Conservation (phyloP, 768 basidiomycete species). For the Lactarius evosmus region DNA sequence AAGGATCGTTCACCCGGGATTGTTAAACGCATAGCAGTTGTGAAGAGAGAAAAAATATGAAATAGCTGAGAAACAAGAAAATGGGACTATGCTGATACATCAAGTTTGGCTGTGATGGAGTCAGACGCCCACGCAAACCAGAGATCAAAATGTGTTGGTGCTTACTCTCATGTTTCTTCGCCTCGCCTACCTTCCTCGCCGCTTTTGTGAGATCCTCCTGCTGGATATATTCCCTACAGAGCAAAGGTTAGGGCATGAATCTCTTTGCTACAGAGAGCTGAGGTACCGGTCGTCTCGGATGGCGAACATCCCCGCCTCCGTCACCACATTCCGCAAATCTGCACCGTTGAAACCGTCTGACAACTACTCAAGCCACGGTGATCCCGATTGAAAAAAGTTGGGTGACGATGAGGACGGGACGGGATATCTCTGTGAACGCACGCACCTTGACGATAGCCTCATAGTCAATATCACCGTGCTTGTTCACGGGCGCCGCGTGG, state of each 20-base stretch:
- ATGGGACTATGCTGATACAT: slow-evolving; percentile 21
- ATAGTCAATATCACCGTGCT: slow-evolving; percentile 93
- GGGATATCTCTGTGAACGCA: too few relatives aligned
- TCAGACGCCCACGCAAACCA: not conserved
- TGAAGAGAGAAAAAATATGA: not conserved
- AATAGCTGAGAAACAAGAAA: not conserved
- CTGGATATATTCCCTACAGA: slow-evolving; percentile 72
- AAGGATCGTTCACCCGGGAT: not conserved
- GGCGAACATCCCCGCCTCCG: slow-evolving; percentile 97
- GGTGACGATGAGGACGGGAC: not conserved
- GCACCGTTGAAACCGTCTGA: slow-evolving; percentile 96
- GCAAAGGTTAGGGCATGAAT: not conserved
- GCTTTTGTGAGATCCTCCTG: slow-evolving; percentile 98
- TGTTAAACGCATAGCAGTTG: too few relatives aligned
- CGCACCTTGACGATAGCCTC: slow-evolving; percentile 94
- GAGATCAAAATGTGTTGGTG: slow-evolving; percentile 18
- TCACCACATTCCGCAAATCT: slow-evolving; percentile 91
- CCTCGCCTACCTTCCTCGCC: slow-evolving; percentile 90
- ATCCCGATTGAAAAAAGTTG: slow-evolving; percentile 1
- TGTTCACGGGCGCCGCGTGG: slow-evolving; percentile 91
- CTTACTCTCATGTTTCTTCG: slow-evolving; percentile 97
- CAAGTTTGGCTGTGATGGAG: slow-evolving; percentile 23
- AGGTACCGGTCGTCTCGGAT: slow-evolving; percentile 89
- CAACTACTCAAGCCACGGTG: slow-evolving; percentile 44
- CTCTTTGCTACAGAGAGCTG: not conserved